Base-by-base conservation (phyloP, 176 grass and related monocot genomes). In the Carex littledalei region DNA sequence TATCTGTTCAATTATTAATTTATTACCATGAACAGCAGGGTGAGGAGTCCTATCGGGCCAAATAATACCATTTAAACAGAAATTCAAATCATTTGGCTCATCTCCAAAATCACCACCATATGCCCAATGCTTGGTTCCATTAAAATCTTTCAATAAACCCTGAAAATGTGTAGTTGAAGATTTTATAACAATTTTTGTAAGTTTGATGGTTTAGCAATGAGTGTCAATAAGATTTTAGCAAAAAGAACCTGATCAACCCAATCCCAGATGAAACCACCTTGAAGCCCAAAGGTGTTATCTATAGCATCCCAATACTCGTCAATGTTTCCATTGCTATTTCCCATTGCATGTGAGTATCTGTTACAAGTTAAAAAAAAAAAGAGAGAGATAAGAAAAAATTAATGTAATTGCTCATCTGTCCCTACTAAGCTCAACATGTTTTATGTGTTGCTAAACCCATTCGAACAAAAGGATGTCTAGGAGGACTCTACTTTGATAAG, bases 181-280 rank as follows among this genome's bases (percentile, higher is more conserved):
- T 15, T 53, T 54, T 8, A 56, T 24, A 49, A 77, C 13, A 55
- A 63, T 16, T 32, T 29, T 22, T 3, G 13, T 77, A 77, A 68
- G 37, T 77, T 55, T 77, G 49, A 77, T 55, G 47, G 41, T 17
- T 26, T 54, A 17, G 49, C 12, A 55, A 15, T 29, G 10, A 53
- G 62, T 32, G 13, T 54, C 9, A 34, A 78, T 1, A 58, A 31
- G 17, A 86, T 81, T 83, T 83, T 83, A 67, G 60, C 17, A 50
- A 83, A 29, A 63, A 67, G 63, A 84, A 98, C 93, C 95, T 98
- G 77, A 91, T 98, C 95, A 35, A 74, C 95, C 93, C 95, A 98
- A 84, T 98, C 95, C 91, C 93, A 95, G 86, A 98, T 98, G 72
- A 98, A 95, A 90, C 95, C 95, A 86, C 95, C 95, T 93, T 98